Percentiles rank a stretch among this genome's conserved stretches.
phyloP scores from a whole-genome alignment of 78 protist genomes.

The Polysphondylium violaceum region DNA sequence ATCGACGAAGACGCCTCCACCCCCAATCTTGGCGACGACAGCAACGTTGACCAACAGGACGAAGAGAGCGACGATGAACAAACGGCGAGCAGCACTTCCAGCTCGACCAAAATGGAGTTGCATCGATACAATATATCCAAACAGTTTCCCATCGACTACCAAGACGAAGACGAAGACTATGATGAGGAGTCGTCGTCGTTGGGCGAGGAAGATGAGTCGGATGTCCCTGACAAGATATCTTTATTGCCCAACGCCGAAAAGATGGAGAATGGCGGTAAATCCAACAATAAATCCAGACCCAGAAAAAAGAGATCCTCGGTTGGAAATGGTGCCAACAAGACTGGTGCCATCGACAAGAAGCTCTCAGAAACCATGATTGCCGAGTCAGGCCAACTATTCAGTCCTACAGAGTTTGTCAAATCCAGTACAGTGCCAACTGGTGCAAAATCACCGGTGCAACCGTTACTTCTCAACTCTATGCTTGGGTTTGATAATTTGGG shows the following conservation, averaged over 20 bases:
- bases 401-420: slow-evolving; percentile 75
- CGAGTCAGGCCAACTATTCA: slow-evolving; percentile 13
- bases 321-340: not conserved
- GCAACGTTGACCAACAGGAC: too few relatives aligned
- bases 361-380: not conserved
- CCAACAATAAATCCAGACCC: not conserved
- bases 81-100: slow-evolving; percentile 10
- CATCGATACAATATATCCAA: not conserved
- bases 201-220: slow-evolving; percentile 19
- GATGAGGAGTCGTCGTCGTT: slow-evolving; percentile 32
- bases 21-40: not conserved
- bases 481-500: slow-evolving; percentile 43
- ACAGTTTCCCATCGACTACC: not conserved
- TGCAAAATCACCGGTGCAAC: slow-evolving; percentile 11
- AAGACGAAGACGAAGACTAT: slow-evolving; percentile 17
- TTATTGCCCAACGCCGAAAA: slow-evolving; percentile 6
- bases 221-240: not conserved
- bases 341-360: not conserved
- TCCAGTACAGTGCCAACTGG: not conserved
- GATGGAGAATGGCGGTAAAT: not conserved
- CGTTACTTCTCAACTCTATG: not conserved
- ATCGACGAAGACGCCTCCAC: not conserved
- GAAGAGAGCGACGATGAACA: slow-evolving; percentile 53
- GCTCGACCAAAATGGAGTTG: slow-evolving; percentile 12
- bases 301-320: not conserved